phyloP scores from a whole-genome alignment of 2,329 filamentous ascomycete genomes.

The Metarhizium album region DNA sequence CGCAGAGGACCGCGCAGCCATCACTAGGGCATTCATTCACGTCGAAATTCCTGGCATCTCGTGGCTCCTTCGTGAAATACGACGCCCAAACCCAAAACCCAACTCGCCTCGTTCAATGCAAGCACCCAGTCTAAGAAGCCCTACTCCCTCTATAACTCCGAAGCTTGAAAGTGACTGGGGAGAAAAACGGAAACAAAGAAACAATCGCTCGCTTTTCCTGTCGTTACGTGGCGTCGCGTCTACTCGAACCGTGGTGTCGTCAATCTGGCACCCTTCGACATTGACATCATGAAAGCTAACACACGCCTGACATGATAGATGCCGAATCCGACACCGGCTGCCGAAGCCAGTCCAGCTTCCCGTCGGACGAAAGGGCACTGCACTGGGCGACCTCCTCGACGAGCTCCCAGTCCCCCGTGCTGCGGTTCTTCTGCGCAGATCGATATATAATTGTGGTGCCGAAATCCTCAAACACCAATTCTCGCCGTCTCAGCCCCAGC shows the following conservation, averaged over 20 bases:
- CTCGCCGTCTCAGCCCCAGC: slow-evolving; percentile 25
- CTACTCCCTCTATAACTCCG: too few relatives aligned
- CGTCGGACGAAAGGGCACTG: slow-evolving; percentile 18
- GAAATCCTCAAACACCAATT: slow-evolving; percentile 28
- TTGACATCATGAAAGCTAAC: slow-evolving; percentile 3
- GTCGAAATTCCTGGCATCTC: too few relatives aligned
- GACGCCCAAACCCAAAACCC: too few relatives aligned
- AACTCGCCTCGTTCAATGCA: too few relatives aligned
- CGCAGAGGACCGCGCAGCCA: too few relatives aligned
- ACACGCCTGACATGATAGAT: slow-evolving; percentile 20
- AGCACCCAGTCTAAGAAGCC: too few relatives aligned
- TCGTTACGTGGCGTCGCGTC: too few relatives aligned
- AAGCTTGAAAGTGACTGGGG: too few relatives aligned
- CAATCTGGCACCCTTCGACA: neutral
- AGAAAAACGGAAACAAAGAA: too few relatives aligned
- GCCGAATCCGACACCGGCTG: slow-evolving; percentile 25
- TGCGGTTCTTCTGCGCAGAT: slow-evolving; percentile 20
- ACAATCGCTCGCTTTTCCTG: too few relatives aligned
- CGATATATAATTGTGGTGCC: slow-evolving; percentile 27
- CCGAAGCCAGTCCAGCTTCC: slow-evolving; percentile 22
- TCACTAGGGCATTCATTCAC: neutral
- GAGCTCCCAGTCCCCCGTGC: slow-evolving; percentile 24
- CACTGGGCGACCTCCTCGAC: slow-evolving; percentile 27
- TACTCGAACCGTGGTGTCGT: too few relatives aligned
- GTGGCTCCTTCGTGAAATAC: too few relatives aligned